Conservation (phyloP, 1,139 yeast genomes). For the Pichia sp. region DNA sequence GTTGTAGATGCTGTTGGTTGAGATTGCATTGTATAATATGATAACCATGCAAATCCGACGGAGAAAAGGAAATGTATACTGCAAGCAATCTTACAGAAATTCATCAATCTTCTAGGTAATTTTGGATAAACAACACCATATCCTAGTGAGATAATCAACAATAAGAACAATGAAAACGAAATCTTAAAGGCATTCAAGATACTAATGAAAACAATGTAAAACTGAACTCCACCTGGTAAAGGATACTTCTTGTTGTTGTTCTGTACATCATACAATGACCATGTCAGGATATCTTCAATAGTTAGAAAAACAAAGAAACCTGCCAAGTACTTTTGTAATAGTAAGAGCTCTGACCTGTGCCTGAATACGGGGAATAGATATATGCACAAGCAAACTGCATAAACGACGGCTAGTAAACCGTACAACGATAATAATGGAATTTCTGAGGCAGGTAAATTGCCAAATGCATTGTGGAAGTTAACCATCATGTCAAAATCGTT, state of each 20-base stretch:
- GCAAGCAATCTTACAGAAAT: slow-evolving; percentile 74
- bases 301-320: slow-evolving; percentile 82
- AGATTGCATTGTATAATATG: slow-evolving; percentile 44
- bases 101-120: slow-evolving; percentile 71
- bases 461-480: slow-evolving; percentile 86
- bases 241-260: slow-evolving; percentile 51
- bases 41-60: slow-evolving; percentile 61
- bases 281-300: slow-evolving; percentile 77
- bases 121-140: slow-evolving; percentile 91
- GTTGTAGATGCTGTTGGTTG: slow-evolving; percentile 33
- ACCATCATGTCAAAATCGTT: slow-evolving; percentile 54
- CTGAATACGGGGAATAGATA: slow-evolving; percentile 84
- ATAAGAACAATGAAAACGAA: slow-evolving; percentile 82
- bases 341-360: slow-evolving; percentile 81
- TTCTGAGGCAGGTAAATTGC: slow-evolving; percentile 83
- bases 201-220: slow-evolving; percentile 74
- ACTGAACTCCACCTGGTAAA: slow-evolving; percentile 58
- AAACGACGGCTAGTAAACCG: slow-evolving; percentile 79
- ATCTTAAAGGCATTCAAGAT: slow-evolving; percentile 75
- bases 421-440: slow-evolving; percentile 87
- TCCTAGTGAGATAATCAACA: slow-evolving; percentile 83
- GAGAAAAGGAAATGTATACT: slow-evolving; percentile 66
- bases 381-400: slow-evolving; percentile 72
- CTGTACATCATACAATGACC: slow-evolving; percentile 87
- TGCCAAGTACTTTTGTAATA: slow-evolving; percentile 84